phyloP scores from a whole-genome alignment of 2,329 filamentous ascomycete species.

The Botrytis fragariae region DNA sequence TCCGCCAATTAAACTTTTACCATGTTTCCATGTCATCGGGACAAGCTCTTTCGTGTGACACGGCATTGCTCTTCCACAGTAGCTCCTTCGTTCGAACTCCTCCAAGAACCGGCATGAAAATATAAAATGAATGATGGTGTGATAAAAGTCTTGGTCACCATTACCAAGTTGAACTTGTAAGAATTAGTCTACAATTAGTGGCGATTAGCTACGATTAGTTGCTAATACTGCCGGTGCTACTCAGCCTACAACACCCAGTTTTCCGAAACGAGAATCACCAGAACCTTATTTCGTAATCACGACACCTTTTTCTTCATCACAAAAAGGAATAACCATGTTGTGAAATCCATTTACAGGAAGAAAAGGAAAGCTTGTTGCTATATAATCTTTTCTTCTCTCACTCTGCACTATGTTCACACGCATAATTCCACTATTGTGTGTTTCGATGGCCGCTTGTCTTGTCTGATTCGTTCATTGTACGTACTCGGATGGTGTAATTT shows the following conservation, averaged over 20 bases:
- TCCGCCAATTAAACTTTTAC: conserved; percentile 1
- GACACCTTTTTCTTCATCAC: background rate
- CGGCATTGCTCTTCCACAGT: background rate
- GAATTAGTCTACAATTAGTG: background rate
- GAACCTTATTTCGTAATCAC: background rate
- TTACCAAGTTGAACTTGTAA: background rate
- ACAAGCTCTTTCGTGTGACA: background rate
- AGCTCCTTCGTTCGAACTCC: background rate
- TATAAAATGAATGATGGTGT: background rate
- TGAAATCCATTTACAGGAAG: background rate
- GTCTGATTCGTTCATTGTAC: background rate
- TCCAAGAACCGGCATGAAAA: background rate
- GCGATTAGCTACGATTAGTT: background rate
- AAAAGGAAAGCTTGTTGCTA: background rate
- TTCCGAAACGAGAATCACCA: background rate
- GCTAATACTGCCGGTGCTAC: background rate
- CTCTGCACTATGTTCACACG: background rate
- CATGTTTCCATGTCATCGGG: background rate
- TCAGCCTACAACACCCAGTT: background rate
- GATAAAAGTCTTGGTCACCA: background rate
- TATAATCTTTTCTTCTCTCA: background rate
- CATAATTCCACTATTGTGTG: background rate
- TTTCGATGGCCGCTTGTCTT: background rate
- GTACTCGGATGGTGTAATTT: background rate
- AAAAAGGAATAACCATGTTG: background rate